These are phyloP conservation scores for Microcos paniculata DNA, from an alignment of 345 rosid genomes.

Conservation along the genomic window DNA sequence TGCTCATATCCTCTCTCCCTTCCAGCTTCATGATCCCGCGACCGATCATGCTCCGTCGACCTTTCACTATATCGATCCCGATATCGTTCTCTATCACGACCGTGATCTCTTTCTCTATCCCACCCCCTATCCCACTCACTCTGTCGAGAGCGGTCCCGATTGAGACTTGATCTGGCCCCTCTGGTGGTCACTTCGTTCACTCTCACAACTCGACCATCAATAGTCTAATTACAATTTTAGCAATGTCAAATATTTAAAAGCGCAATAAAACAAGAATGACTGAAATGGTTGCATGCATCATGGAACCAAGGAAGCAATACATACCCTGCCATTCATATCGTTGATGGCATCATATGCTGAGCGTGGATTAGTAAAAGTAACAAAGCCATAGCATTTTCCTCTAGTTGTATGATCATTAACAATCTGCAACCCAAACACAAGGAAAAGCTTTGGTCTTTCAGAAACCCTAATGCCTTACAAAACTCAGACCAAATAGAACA, in stretches of 20 bases:
- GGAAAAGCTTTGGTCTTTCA: background rate
- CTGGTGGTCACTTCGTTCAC: conserved; percentile 76
- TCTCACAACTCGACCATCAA: conserved; percentile 73
- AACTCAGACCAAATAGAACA: background rate
- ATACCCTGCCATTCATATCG: conserved; percentile 92
- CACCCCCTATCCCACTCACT: conserved; percentile 43
- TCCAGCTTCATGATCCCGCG: conserved; percentile 46
- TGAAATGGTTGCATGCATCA: background rate
- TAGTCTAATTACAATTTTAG: conserved; percentile 46
- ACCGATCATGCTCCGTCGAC: conserved; percentile 58
- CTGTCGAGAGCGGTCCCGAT: conserved; percentile 38
- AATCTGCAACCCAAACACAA: conserved; percentile 44
- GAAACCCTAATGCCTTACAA: background rate
- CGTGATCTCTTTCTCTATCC: conserved; percentile 53
- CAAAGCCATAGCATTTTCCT: conserved; percentile 87
- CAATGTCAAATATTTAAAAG: conserved; percentile 18
- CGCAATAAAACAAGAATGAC: background rate
- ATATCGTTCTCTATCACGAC: conserved; percentile 38
- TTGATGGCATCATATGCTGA: conserved; percentile 78
- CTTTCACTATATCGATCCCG: conserved; percentile 47
- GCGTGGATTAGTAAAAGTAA: conserved; percentile 74
- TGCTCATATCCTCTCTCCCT: conserved; percentile 47
- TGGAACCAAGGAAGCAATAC: conserved; percentile 10
- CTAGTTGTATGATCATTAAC: conserved; percentile 63
- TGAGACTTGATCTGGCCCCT: conserved; percentile 56